These are phyloP conservation scores for Phytopythium kandeliae DNA, from an alignment of 352 stramenopile genomes.

Conservation along the genomic window DNA sequence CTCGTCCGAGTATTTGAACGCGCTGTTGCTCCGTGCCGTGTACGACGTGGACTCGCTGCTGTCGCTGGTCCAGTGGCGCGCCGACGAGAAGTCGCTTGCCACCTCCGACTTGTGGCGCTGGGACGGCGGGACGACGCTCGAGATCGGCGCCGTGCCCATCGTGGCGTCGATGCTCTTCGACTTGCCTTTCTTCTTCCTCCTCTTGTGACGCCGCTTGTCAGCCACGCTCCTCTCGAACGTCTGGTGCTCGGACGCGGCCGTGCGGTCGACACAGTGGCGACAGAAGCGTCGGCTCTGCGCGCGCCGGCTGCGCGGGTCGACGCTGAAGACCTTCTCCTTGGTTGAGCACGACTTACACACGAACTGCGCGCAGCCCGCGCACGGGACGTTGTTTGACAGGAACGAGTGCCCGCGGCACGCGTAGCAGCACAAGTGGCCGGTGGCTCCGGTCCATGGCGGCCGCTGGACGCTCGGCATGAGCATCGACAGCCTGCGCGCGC, in stretches of 20 bases:
- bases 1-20: not conserved
- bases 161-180: slow-evolving; percentile 10
- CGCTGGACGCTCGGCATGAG: slow-evolving; percentile 16
- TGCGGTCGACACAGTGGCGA: slow-evolving; percentile 37
- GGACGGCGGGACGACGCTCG: not conserved
- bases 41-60: not conserved
- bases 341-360: slow-evolving; percentile 42
- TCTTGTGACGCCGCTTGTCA: slow-evolving; percentile 5
- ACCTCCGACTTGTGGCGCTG: not conserved
- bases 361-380: slow-evolving; percentile 37
- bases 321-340: slow-evolving; percentile 38
- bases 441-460: not conserved
- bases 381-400: slow-evolving; percentile 31
- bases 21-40: not conserved
- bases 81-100: slow-evolving; percentile 4
- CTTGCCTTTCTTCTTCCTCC: slow-evolving; percentile 3
- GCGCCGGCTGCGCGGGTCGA: slow-evolving; percentile 28
- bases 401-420: slow-evolving; percentile 37
- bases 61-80: slow-evolving; percentile 1
- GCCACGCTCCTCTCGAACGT: slow-evolving; percentile 28
- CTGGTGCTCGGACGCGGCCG: slow-evolving; percentile 20
- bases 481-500: slow-evolving; percentile 34
- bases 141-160: slow-evolving; percentile 1
- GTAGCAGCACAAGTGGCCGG: slow-evolving; percentile 16
- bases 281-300: slow-evolving; percentile 39